These are phyloP conservation scores for Neopestalotiopsis sp. DNA, from an alignment of 2,329 filamentous ascomycete species.

Conservation along the genomic window DNA sequence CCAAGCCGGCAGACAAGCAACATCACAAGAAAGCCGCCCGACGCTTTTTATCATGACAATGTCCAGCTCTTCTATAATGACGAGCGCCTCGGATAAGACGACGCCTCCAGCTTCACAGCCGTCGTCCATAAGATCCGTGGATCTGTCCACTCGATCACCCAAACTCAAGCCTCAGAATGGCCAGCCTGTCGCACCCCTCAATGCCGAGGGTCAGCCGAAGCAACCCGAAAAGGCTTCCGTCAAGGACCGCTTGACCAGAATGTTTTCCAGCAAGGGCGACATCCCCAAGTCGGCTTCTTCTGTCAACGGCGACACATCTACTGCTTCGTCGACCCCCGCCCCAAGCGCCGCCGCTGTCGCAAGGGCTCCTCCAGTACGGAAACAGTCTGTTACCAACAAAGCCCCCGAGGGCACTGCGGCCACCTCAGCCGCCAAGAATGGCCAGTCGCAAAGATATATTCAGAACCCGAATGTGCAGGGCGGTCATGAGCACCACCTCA, in stretches of 20 bases:
- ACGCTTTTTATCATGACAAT: conserved; percentile 18
- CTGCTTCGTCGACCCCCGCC: conserved; percentile 24
- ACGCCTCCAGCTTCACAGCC: conserved; percentile 35
- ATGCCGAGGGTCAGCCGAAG: conserved; percentile 41
- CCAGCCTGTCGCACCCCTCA: conserved; percentile 26
- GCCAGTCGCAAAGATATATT: conserved; percentile 54
- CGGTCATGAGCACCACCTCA: conserved; percentile 85
- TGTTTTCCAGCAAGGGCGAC: conserved; percentile 66
- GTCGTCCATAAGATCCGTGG: conserved; percentile 38
- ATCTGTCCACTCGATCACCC: conserved; percentile 34
- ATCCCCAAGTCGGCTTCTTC: conserved; percentile 35
- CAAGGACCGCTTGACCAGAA: conserved; percentile 68
- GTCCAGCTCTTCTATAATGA: conserved; percentile 31
- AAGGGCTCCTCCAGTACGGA: conserved; percentile 44
- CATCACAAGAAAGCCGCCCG: conserved; percentile 18
- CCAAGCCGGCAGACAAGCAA: background rate
- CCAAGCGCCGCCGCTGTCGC: conserved; percentile 36
- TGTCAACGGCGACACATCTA: conserved; percentile 37
- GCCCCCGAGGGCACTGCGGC: conserved; percentile 37
- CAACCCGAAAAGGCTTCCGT: conserved; percentile 62
- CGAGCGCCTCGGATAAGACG: conserved; percentile 37
- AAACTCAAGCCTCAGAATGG: conserved; percentile 37
- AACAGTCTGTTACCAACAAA: conserved; percentile 44
- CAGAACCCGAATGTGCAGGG: conserved; percentile 60
- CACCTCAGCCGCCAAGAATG: conserved; percentile 34